Evolutionary conservation across 2,329 filamentous ascomycete genomes (phyloP).

Genomic region (Epichloe gansuensis): DNA sequence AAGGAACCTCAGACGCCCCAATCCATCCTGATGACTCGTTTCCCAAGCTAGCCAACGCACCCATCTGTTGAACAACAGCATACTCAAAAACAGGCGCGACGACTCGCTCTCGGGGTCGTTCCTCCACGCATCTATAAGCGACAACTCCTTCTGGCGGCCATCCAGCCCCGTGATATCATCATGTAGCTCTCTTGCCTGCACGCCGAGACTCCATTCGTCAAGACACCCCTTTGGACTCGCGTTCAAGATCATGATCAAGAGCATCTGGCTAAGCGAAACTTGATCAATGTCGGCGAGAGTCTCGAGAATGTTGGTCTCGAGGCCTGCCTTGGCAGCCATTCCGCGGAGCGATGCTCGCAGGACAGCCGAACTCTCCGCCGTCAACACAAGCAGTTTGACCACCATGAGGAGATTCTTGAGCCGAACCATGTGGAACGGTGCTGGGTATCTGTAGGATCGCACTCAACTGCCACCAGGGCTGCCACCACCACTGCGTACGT

Average conservation of each 20-base stretch:
- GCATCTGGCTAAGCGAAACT: conserved; percentile 39
- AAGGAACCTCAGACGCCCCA: conserved; percentile 16
- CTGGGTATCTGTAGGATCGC: conserved; percentile 36
- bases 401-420: conserved; percentile 40
- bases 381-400: conserved; percentile 39
- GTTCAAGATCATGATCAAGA: conserved; percentile 35
- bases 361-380: conserved; percentile 24
- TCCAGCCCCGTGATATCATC: conserved; percentile 34
- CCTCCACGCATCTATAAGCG: conserved; percentile 32
- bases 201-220: conserved; percentile 33
- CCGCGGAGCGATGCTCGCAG: conserved; percentile 15
- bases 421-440: conserved; percentile 37
- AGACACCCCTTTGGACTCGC: conserved; percentile 30
- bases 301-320: conserved; percentile 16
- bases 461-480: conserved; percentile 34
- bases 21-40: conserved; percentile 29
- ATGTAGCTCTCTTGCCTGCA: conserved; percentile 34
- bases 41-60: conserved; percentile 32
- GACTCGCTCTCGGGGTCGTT: conserved; percentile 26
- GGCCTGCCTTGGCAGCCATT: conserved; percentile 11
- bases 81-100: conserved; percentile 33
- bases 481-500: conserved; percentile 32
- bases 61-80: conserved; percentile 35
- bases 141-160: conserved; percentile 32
- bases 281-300: conserved; percentile 35